A percentile compares a stretch with the other conserved stretches of the same genome.
Conservation (phyloP, 441 rosid species). For the Gossypium schwendimanii region DNA sequence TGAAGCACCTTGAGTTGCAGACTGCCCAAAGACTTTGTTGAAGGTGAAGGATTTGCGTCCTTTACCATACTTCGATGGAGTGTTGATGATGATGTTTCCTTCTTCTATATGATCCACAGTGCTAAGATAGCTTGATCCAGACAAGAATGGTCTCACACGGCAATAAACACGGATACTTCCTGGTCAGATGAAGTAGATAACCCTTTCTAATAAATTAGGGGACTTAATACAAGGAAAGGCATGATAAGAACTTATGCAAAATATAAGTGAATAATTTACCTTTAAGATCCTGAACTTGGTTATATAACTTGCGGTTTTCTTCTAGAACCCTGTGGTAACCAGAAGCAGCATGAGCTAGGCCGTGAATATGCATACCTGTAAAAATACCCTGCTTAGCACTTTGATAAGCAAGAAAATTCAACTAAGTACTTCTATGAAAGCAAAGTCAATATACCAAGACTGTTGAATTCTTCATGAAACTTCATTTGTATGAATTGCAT, state of each 20-base stretch:
- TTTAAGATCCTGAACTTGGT: conserved; percentile 80
- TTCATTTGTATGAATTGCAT: conserved; percentile 82
- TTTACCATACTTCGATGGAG: conserved; percentile 74
- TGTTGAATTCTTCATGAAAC: conserved; percentile 72
- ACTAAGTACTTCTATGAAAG: conserved; percentile 1
- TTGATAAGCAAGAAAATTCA: not conserved
- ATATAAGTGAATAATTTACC: conserved; percentile 34
- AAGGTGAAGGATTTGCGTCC: conserved; percentile 68
- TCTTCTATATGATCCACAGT: conserved; percentile 65
- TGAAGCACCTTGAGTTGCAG: conserved; percentile 70
- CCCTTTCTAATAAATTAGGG: conserved; percentile 7
- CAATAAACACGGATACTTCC: conserved; percentile 96
- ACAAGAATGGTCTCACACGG: conserved; percentile 82
- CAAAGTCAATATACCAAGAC: conserved; percentile 45
- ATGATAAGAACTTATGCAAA: conserved; percentile 3
- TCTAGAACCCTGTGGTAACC: conserved; percentile 63
- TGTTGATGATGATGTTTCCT: conserved; percentile 51
- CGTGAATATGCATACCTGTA: conserved; percentile 61
- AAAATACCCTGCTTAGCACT: not conserved
- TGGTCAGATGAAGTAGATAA: conserved; percentile 24
- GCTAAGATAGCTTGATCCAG: conserved; percentile 57
- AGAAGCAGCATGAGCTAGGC: conserved; percentile 53
- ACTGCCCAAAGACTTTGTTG: conserved; percentile 90
- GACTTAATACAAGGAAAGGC: not conserved
- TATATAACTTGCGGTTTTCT: conserved; percentile 65